Conservation (phyloP, 805 yeast species). For the Pichia membranifaciens region DNA sequence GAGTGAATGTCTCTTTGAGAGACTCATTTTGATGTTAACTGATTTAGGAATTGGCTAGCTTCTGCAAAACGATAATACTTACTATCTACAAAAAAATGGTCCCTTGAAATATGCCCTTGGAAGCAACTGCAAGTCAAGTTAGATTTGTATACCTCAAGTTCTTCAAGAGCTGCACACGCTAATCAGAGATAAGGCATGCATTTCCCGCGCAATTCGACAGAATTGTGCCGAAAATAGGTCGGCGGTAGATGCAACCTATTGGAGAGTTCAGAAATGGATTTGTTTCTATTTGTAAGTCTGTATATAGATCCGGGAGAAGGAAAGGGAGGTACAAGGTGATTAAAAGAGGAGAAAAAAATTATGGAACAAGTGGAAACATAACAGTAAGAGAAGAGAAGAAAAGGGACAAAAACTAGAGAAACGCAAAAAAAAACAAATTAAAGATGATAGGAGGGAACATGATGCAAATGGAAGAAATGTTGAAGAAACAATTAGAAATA, state of each 20-base stretch:
- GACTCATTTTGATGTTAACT: constrained; percentile 12
- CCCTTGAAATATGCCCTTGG: too few relatives aligned
- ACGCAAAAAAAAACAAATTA: too few relatives aligned
- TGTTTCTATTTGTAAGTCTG: background rate
- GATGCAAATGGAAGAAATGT: background rate
- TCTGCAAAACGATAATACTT: too few relatives aligned
- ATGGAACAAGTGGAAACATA: background rate
- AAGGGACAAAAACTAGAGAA: background rate
- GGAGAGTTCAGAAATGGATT: background rate
- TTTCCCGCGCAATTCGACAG: too few relatives aligned
- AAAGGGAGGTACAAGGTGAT: background rate
- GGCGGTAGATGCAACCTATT: too few relatives aligned
- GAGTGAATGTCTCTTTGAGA: constrained; percentile 46
- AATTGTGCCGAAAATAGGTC: too few relatives aligned
- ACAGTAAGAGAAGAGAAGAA: constrained; percentile 1
- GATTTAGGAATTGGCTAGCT: too few relatives aligned
- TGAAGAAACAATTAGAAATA: background rate
- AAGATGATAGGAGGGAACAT: background rate
- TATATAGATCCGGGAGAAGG: background rate
- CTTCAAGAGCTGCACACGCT: too few relatives aligned
- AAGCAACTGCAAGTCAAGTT: too few relatives aligned
- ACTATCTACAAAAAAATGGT: too few relatives aligned
- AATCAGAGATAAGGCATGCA: too few relatives aligned
- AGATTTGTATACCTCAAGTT: too few relatives aligned
- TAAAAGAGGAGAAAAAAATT: background rate